Conservation (phyloP, 257 asterid species). For the Solanum paucissectum region DNA sequence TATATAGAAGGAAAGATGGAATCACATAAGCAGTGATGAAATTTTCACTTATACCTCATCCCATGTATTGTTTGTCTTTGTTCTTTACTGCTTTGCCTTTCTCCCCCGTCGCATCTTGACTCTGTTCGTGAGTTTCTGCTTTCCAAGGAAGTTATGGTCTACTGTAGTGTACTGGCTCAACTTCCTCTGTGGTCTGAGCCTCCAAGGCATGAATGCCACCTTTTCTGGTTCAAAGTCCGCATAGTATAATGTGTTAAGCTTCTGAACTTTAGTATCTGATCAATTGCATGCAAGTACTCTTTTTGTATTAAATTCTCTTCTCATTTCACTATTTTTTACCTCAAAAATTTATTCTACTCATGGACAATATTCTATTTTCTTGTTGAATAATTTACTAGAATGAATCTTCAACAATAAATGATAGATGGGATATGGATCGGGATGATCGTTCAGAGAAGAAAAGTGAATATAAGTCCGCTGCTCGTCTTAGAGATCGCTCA, state of each 20-base stretch:
- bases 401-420: constrained; percentile 23
- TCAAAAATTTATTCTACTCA: neutral
- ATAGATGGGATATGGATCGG: constrained; percentile 16
- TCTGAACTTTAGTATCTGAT: neutral
- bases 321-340: neutral
- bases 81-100: neutral
- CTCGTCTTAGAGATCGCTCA: constrained; percentile 31
- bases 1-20: neutral
- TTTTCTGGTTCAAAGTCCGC: neutral
- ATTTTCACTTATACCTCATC: neutral
- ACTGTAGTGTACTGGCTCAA: neutral
- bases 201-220: neutral
- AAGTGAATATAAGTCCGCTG: constrained; percentile 35
- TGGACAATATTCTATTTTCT: neutral
- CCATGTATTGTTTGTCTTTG: neutral
- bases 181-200: neutral
- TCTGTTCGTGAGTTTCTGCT: neutral
- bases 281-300: neutral
- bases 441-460: constrained; percentile 33
- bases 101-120: neutral
- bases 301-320: neutral
- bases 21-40: neutral
- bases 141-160: neutral
- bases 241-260: neutral
- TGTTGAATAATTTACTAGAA: constrained; percentile 11